Conservation (phyloP, 306 rosid species). For the Vigna angularis region DNA sequence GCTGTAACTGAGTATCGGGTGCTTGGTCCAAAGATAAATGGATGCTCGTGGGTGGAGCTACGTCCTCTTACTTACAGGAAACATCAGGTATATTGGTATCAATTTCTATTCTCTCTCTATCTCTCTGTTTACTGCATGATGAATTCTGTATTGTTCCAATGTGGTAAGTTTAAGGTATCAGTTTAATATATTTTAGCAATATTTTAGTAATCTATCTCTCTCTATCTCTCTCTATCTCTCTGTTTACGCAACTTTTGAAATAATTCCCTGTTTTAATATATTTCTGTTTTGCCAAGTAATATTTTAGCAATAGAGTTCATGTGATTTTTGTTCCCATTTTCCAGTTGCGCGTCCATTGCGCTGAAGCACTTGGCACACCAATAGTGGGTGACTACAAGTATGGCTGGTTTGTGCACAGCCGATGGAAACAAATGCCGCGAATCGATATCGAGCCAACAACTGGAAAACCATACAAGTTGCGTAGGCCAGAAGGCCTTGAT, state of each 20-base stretch:
- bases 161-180: not conserved
- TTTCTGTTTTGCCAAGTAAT: constrained; percentile 6
- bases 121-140: constrained; percentile 1
- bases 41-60: constrained; percentile 96
- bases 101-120: constrained; percentile 25
- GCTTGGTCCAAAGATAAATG: constrained; percentile 90
- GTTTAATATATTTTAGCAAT: too few relatives aligned
- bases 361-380: constrained; percentile 97
- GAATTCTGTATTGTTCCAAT: constrained; percentile 3
- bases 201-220: too few relatives aligned
- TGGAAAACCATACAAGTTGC: constrained; percentile 75
- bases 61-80: constrained; percentile 83
- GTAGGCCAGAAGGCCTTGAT: constrained; percentile 86
- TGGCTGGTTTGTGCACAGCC: constrained; percentile 88
- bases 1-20: constrained; percentile 91
- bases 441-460: constrained; percentile 74
- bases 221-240: too few relatives aligned
- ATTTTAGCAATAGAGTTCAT: not conserved
- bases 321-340: constrained; percentile 35
- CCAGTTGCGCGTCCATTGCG: constrained; percentile 95
- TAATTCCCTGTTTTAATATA: not conserved
- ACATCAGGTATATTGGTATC: constrained; percentile 72
- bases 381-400: constrained; percentile 96
- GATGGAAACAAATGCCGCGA: constrained; percentile 88
- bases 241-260: not conserved